These are phyloP conservation scores for Beta corolliflora DNA, from an alignment of 179 eudicot genomes.

Conservation along the genomic window DNA sequence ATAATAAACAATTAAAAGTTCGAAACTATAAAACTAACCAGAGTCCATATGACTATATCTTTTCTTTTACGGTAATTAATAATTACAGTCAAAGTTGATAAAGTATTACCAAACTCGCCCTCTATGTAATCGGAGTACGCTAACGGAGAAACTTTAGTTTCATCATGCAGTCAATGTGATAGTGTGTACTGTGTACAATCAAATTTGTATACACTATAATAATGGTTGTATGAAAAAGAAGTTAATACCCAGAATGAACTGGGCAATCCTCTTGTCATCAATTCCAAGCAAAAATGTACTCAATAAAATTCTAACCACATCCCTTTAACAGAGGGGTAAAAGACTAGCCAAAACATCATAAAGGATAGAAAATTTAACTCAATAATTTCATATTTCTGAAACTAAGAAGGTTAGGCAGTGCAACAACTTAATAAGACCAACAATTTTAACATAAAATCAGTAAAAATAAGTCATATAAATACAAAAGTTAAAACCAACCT, in stretches of 20 bases:
- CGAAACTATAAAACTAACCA: too few relatives aligned
- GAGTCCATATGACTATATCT: too few relatives aligned
- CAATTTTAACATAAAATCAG: not conserved
- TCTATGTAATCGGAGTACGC: too few relatives aligned
- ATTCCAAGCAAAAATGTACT: not conserved
- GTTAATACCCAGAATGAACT: not conserved
- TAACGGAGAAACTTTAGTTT: too few relatives aligned
- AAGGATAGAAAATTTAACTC: not conserved
- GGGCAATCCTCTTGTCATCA: not conserved
- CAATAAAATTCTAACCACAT: not conserved
- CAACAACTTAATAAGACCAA: not conserved
- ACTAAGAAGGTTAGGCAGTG: not conserved
- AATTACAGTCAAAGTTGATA: too few relatives aligned
- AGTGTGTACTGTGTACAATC: too few relatives aligned
- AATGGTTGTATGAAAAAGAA: too few relatives aligned
- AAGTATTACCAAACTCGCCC: too few relatives aligned
- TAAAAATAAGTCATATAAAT: not conserved
- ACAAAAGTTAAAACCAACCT: constrained; percentile 39
- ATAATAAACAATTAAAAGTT: too few relatives aligned
- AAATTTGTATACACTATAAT: too few relatives aligned
- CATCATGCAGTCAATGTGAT: too few relatives aligned
- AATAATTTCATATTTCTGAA: not conserved
- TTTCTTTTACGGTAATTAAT: too few relatives aligned
- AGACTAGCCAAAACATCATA: not conserved
- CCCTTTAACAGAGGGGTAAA: not conserved